These are phyloP conservation scores for Fusarium scirpi DNA, from an alignment of 2,329 filamentous ascomycete genomes.

Conservation along the genomic window DNA sequence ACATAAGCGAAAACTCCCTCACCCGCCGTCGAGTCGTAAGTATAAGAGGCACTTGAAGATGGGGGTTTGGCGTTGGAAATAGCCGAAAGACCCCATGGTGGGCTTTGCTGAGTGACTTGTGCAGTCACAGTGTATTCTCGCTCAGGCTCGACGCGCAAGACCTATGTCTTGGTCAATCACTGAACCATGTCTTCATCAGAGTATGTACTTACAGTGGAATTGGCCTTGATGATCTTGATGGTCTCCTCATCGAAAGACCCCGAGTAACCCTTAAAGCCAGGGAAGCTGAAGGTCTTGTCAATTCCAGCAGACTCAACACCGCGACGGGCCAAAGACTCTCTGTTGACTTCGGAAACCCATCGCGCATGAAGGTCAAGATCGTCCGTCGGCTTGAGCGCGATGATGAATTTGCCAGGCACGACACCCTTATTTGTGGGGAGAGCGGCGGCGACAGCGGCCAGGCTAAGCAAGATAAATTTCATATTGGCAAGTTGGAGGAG, in stretches of 20 bases:
- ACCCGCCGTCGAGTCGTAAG: slow-evolving; percentile 19
- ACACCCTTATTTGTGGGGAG: not conserved
- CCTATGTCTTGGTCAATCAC: not conserved
- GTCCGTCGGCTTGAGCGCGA: not conserved
- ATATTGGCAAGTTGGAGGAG: not conserved
- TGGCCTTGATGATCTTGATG: slow-evolving; percentile 7
- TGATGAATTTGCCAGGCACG: not conserved
- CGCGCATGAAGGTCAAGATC: not conserved
- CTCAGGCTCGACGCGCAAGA: slow-evolving; percentile 1
- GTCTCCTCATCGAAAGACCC: slow-evolving; percentile 8
- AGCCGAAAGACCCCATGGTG: slow-evolving; percentile 8
- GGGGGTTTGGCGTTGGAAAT: slow-evolving; percentile 21
- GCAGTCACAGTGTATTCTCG: not conserved
- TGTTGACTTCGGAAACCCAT: slow-evolving; percentile 2
- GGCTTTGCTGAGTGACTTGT: not conserved
- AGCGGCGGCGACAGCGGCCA: not conserved
- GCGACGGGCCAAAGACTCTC: not conserved
- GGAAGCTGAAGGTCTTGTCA: not conserved
- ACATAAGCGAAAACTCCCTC: slow-evolving; percentile 16
- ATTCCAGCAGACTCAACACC: not conserved
- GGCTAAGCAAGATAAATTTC: not conserved
- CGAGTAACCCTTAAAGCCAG: slow-evolving; percentile 7
- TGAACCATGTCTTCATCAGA: too few species aligned
- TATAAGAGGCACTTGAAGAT: not conserved
- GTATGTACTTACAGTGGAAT: not conserved